A percentile compares a stretch with the other conserved stretches of the same genome.
Evolutionary conservation across 352 stramenopile genomes (phyloP).

Genomic region (Pythium apleroticum): DNA sequence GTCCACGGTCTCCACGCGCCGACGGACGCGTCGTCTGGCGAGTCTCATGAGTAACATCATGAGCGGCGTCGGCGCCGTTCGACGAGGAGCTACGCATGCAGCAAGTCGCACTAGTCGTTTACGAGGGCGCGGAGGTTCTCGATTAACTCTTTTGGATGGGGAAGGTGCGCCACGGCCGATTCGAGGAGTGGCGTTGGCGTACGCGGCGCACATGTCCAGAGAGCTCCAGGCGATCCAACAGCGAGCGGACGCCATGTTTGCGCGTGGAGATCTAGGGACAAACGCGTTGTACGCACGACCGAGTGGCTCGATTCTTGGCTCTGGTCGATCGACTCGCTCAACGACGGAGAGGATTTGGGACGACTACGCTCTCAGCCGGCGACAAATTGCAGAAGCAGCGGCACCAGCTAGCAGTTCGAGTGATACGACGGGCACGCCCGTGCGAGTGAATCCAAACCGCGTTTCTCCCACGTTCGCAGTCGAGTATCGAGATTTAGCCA

Average conservation of each 20-base stretch:
- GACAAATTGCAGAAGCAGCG: constrained; percentile 33
- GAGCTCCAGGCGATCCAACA: constrained; percentile 73
- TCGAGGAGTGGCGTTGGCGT: constrained; percentile 59
- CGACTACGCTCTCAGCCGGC: constrained; percentile 51
- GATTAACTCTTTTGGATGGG: constrained; percentile 18
- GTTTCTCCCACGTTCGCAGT: constrained; percentile 46
- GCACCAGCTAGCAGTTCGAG: constrained; percentile 16
- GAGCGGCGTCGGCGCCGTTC: constrained; percentile 14
- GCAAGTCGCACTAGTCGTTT: neutral
- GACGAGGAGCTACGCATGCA: constrained; percentile 16
- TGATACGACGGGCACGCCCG: constrained; percentile 11
- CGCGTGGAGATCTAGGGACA: constrained; percentile 51
- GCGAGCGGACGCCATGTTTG: constrained; percentile 74
- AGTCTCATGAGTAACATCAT: constrained; percentile 78
- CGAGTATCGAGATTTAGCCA: constrained; percentile 61
- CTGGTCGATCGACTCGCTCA: constrained; percentile 26
- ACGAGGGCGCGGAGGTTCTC: constrained; percentile 24
- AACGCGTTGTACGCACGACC: constrained; percentile 40
- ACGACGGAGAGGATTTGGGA: constrained; percentile 59
- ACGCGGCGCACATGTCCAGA: constrained; percentile 75
- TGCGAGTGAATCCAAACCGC: constrained; percentile 15
- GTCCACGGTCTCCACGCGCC: constrained; percentile 60
- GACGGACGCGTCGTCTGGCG: constrained; percentile 59
- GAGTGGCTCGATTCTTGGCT: constrained; percentile 15
- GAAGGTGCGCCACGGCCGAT: constrained; percentile 38